A percentile compares a stretch with the other conserved stretches of the same genome.
Evolutionary conservation across 257 asterid genomes (phyloP).

Genomic region (Nicotiana undulata): DNA sequence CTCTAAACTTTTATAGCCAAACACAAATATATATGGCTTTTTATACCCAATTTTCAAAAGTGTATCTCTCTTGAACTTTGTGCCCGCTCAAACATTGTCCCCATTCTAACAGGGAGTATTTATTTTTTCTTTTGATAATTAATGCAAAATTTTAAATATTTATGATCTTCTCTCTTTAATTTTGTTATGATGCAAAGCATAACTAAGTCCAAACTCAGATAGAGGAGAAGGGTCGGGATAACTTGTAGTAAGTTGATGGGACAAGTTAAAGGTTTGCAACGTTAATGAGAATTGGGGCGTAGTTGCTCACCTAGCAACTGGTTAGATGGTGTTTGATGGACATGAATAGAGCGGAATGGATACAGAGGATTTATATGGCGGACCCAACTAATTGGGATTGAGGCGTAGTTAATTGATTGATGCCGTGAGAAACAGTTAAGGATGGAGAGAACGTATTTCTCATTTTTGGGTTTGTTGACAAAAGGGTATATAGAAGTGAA

Average conservation of each 20-base stretch:
- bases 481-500: neutral
- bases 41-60: neutral
- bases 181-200: neutral
- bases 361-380: neutral
- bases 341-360: neutral
- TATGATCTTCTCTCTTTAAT: neutral
- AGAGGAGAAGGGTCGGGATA: neutral
- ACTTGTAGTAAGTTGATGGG: neutral
- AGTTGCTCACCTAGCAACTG: neutral
- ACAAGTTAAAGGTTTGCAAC: no score
- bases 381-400: neutral
- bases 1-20: neutral
- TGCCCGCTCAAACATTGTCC: no score
- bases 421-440: neutral
- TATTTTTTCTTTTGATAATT: no score
- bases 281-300: no score
- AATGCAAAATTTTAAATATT: neutral
- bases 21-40: no score
- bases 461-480: neutral
- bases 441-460: neutral
- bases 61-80: no score
- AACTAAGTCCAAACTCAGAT: neutral
- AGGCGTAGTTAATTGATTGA: neutral
- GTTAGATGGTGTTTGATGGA: neutral
- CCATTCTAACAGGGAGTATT: no score